A percentile compares a stretch with the other conserved stretches of the same genome.
Conservation (phyloP, 257 asterid genomes). For the Petrea volubilis region DNA sequence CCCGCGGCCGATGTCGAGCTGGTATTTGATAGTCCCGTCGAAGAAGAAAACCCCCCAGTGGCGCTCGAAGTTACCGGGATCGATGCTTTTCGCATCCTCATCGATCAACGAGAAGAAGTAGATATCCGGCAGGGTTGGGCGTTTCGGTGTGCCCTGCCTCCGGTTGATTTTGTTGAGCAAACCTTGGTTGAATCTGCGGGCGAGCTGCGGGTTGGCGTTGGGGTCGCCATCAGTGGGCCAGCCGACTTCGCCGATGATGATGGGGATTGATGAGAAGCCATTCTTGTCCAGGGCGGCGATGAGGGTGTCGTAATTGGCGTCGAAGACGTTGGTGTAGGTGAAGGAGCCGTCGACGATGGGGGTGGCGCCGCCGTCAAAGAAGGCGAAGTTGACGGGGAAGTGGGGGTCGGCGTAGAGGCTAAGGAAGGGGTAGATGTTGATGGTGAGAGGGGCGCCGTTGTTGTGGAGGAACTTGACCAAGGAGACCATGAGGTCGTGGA, state of each 20-base stretch:
- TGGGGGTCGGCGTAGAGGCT: constrained; percentile 71
- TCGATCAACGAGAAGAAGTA: constrained; percentile 71
- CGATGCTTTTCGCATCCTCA: constrained; percentile 72
- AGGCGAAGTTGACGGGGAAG: constrained; percentile 78
- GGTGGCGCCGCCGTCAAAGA: constrained; percentile 60
- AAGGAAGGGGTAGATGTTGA: constrained; percentile 88
- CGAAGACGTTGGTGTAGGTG: constrained; percentile 72
- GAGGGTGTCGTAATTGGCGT: constrained; percentile 88
- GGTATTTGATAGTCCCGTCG: constrained; percentile 79
- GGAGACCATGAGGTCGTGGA: constrained; percentile 54
- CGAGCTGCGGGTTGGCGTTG: constrained; percentile 56
- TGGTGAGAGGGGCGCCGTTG: constrained; percentile 68
- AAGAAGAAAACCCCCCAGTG: constrained; percentile 86
- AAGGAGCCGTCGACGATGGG: constrained; percentile 72
- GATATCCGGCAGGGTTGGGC: constrained; percentile 59
- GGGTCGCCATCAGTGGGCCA: constrained; percentile 86
- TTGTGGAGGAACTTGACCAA: constrained; percentile 58
- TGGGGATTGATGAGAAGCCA: constrained; percentile 58
- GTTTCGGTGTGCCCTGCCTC: constrained; percentile 70
- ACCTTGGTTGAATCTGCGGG: constrained; percentile 81
- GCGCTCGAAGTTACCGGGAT: constrained; percentile 83
- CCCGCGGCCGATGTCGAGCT: constrained; percentile 52
- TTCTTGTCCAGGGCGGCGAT: constrained; percentile 75
- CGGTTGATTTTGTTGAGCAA: constrained; percentile 52
- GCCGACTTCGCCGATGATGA: constrained; percentile 83